These are phyloP conservation scores for Aquanectria penicillioides DNA, from an alignment of 2,329 filamentous ascomycete species.

Conservation along the genomic window DNA sequence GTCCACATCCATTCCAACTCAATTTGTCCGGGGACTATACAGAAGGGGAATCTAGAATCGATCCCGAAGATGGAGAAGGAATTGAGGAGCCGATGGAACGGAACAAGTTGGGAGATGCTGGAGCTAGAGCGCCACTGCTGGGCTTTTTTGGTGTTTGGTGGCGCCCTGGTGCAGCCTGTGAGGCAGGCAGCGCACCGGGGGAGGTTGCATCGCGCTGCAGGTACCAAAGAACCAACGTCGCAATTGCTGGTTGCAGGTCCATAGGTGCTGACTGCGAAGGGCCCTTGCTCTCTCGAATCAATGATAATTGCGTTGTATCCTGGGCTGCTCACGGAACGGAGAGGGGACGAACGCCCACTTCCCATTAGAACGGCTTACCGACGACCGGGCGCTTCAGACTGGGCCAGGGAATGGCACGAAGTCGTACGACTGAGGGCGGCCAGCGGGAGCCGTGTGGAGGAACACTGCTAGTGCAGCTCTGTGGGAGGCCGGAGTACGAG, in stretches of 20 bases:
- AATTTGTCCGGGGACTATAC: background rate
- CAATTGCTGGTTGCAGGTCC: slow-evolving; percentile 3
- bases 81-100: background rate
- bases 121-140: too few relatives aligned
- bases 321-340: background rate
- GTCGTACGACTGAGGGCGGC: slow-evolving; percentile 35
- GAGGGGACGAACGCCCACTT: slow-evolving; percentile 16
- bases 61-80: background rate
- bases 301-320: background rate
- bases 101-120: slow-evolving; percentile 6
- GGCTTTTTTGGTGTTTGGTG: slow-evolving; percentile 2
- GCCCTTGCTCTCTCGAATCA: background rate
- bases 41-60: slow-evolving; percentile 1
- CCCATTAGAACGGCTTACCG: slow-evolving; percentile 21
- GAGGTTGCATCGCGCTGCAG: slow-evolving; percentile 38
- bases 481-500: background rate
- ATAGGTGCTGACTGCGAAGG: background rate
- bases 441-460: slow-evolving; percentile 25
- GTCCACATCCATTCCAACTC: background rate
- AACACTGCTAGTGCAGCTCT: slow-evolving; percentile 18
- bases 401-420: slow-evolving; percentile 25
- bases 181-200: slow-evolving; percentile 17
- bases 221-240: slow-evolving; percentile 28
- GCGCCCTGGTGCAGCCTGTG: slow-evolving; percentile 12
- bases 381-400: slow-evolving; percentile 28